A percentile compares a stretch with the other conserved stretches of the same genome.
phyloP scores from a whole-genome alignment of 768 basidiomycete genomes.

The Panaeolus cyanescens region DNA sequence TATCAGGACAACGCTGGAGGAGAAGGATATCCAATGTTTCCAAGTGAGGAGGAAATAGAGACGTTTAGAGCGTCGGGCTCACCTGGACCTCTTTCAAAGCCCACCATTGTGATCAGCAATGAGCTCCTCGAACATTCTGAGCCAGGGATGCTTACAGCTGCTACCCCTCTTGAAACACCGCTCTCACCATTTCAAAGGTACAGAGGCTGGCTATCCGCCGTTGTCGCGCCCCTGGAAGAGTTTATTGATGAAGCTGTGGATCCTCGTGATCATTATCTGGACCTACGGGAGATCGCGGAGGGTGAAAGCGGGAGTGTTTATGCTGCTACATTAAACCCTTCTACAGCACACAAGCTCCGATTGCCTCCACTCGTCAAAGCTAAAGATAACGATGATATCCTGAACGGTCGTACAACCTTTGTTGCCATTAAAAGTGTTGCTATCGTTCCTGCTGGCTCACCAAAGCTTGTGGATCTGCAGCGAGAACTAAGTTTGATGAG shows the following conservation, averaged over 20 bases:
- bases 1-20: background rate
- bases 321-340: constrained; percentile 39
- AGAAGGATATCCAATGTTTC: constrained; percentile 13
- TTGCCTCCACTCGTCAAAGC: constrained; percentile 41
- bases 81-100: constrained; percentile 18
- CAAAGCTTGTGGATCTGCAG: constrained; percentile 65
- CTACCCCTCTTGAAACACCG: constrained; percentile 27
- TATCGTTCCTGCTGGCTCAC: constrained; percentile 55
- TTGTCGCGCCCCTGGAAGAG: constrained; percentile 58
- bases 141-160: constrained; percentile 19
- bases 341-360: constrained; percentile 34
- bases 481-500: constrained; percentile 63
- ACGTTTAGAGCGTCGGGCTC: constrained; percentile 16
- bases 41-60: constrained; percentile 28
- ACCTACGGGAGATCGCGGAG: constrained; percentile 79
- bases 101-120: constrained; percentile 37
- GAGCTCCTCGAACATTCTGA: constrained; percentile 8
- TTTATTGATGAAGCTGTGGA: constrained; percentile 67
- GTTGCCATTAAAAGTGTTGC: constrained; percentile 80
- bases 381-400: constrained; percentile 36
- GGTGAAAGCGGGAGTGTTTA: constrained; percentile 80
- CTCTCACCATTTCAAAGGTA: constrained; percentile 51
- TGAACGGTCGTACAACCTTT: constrained; percentile 35
- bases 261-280: constrained; percentile 63
- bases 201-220: constrained; percentile 61